These are phyloP conservation scores for Nothomitra cinnamomea DNA, from an alignment of 2,329 filamentous ascomycete genomes.

Conservation along the genomic window DNA sequence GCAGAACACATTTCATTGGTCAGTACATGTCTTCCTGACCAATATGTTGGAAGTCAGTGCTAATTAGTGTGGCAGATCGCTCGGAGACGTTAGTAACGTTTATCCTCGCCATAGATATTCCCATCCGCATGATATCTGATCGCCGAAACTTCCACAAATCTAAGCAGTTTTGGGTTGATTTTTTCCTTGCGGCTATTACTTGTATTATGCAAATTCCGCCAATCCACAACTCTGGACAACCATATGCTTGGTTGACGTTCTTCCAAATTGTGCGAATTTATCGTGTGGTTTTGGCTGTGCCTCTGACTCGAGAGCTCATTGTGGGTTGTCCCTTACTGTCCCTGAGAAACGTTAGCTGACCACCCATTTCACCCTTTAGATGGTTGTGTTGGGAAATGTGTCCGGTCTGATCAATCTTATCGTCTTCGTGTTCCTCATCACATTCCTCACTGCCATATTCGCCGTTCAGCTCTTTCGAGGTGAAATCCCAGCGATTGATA, in stretches of 20 bases:
- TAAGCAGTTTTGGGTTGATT: conserved; percentile 62
- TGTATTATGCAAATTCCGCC: conserved; percentile 70
- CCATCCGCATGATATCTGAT: conserved; percentile 58
- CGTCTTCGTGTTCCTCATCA: conserved; percentile 90
- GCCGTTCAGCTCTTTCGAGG: conserved; percentile 86
- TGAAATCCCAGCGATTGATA: conserved; percentile 51
- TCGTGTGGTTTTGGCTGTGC: conserved; percentile 75
- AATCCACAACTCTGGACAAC: conserved; percentile 51
- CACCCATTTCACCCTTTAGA: conserved; percentile 16
- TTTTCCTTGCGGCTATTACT: conserved; percentile 64
- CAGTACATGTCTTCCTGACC: not conserved
- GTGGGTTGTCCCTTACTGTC: conserved; percentile 21
- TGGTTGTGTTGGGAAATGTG: conserved; percentile 75
- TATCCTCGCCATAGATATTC: conserved; percentile 64
- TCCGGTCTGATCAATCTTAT: conserved; percentile 87
- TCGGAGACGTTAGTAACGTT: conserved; percentile 64
- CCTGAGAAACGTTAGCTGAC: not conserved
- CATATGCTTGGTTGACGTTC: conserved; percentile 75
- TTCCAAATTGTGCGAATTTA: conserved; percentile 92
- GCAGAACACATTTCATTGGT: conserved; percentile 44
- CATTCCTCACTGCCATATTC: conserved; percentile 84
- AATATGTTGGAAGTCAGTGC: not conserved
- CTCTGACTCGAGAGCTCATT: conserved; percentile 75
- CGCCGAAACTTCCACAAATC: conserved; percentile 66
- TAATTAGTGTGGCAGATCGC: conserved; percentile 14